phyloP scores from a whole-genome alignment of 192 early-diverging fungal genomes.

The Coemansia sp. region DNA sequence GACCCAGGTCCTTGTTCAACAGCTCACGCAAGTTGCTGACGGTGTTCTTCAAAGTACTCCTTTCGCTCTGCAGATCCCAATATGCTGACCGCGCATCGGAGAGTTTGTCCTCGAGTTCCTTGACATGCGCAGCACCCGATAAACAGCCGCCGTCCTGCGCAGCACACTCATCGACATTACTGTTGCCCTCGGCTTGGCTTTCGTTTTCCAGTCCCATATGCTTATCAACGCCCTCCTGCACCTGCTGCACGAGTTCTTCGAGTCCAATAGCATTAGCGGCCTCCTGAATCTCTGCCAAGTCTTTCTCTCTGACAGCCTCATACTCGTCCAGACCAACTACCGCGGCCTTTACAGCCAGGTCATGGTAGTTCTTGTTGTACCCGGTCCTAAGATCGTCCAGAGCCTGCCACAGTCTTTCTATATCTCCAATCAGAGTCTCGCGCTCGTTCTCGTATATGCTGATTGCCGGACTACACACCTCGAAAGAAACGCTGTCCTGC shows the following conservation, averaged over 20 bases:
- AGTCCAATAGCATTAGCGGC: constrained; percentile 19
- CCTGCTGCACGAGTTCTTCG: constrained; percentile 23
- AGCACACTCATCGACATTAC: not conserved
- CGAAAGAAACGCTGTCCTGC: constrained; percentile 33
- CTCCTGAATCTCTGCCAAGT: not conserved
- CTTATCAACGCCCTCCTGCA: constrained; percentile 15
- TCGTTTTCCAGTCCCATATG: not conserved
- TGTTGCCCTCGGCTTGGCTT: not conserved
- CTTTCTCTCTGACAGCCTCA: constrained; percentile 29
- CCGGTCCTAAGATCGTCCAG: constrained; percentile 42
- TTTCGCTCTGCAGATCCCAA: constrained; percentile 21
- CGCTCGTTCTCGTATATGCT: constrained; percentile 28
- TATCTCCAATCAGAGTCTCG: constrained; percentile 25
- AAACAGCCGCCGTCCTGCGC: not conserved
- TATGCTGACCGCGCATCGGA: constrained; percentile 19
- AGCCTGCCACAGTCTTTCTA: constrained; percentile 9
- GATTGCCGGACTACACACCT: constrained; percentile 23
- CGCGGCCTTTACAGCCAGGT: constrained; percentile 57
- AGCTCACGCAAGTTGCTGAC: constrained; percentile 58
- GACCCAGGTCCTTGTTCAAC: constrained; percentile 70
- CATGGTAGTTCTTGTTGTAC: constrained; percentile 62
- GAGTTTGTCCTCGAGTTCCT: constrained; percentile 10
- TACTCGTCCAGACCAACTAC: constrained; percentile 44
- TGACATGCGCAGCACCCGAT: not conserved
- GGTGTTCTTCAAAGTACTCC: constrained; percentile 23